Conservation (phyloP, 2,329 filamentous ascomycete genomes). For the Penicillium sp. region DNA sequence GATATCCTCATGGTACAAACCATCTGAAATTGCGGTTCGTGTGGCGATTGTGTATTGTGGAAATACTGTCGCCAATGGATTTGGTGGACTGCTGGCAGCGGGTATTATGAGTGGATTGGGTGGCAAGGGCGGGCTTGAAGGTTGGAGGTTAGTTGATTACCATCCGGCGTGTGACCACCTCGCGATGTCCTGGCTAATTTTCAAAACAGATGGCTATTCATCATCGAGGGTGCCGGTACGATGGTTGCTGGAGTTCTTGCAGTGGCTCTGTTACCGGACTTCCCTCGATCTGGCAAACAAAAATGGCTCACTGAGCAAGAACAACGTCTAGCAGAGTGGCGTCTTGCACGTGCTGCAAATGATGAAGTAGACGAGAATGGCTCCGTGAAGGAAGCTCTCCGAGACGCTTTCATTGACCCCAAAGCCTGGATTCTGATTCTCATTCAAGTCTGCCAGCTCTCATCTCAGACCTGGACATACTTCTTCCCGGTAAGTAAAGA, state of each 20-base stretch:
- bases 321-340: constrained; percentile 23
- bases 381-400: constrained; percentile 15
- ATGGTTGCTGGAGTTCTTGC: constrained; percentile 35
- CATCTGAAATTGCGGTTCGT: constrained; percentile 56
- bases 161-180: background rate
- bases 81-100: constrained; percentile 41
- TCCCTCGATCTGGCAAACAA: constrained; percentile 14
- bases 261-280: constrained; percentile 39
- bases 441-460: constrained; percentile 20
- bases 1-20: constrained; percentile 62
- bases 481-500: constrained; percentile 12
- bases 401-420: constrained; percentile 17
- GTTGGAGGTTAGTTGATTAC: constrained; percentile 32
- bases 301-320: constrained; percentile 24
- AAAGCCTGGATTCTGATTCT: constrained; percentile 19
- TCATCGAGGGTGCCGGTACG: constrained; percentile 43
- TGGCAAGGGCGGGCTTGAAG: constrained; percentile 40
- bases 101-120: constrained; percentile 35
- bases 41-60: constrained; percentile 50
- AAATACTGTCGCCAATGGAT: constrained; percentile 41
- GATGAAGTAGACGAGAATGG: constrained; percentile 24
- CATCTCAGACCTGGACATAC: constrained; percentile 18
- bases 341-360: constrained; percentile 19
- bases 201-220: constrained; percentile 33
- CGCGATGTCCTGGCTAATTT: background rate